Conservation (phyloP, 345 rosid genomes). For the Arabis hirsuta region DNA sequence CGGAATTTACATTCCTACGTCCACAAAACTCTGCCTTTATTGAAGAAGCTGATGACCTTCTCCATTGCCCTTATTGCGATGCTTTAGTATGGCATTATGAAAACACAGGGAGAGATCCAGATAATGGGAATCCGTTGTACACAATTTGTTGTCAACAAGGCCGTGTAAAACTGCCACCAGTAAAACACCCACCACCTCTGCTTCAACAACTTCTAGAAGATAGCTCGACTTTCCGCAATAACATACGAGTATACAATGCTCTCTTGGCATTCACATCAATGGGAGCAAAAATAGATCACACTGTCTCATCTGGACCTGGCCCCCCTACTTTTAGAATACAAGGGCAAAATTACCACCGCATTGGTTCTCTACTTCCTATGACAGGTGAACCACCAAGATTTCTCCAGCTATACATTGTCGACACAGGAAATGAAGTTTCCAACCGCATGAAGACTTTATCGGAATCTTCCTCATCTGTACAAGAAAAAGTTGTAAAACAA, state of each 20-base stretch:
- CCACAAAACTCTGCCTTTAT: not conserved
- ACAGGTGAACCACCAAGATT: not conserved
- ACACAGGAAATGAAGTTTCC: constrained; percentile 4
- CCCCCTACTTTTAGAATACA: not conserved
- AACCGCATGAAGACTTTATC: not conserved
- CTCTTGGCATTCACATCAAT: not conserved
- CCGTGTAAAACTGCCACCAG: not conserved
- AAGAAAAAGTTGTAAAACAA: not conserved
- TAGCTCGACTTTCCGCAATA: not conserved
- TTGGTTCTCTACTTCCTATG: not conserved
- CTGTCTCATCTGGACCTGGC: not conserved
- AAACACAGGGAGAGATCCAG: not conserved
- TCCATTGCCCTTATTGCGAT: not conserved
- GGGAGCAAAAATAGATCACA: not conserved
- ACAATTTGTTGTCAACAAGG: not conserved
- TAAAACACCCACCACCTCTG: not conserved
- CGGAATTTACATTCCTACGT: not conserved
- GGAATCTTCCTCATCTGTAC: not conserved
- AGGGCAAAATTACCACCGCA: not conserved
- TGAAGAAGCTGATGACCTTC: not conserved
- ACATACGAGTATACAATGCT: not conserved
- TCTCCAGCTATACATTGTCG: not conserved
- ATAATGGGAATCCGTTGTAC: not conserved
- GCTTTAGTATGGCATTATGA: not conserved
- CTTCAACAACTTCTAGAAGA: not conserved